Conservation (phyloP, 169 alveolate species). For the Babesia microti region DNA sequence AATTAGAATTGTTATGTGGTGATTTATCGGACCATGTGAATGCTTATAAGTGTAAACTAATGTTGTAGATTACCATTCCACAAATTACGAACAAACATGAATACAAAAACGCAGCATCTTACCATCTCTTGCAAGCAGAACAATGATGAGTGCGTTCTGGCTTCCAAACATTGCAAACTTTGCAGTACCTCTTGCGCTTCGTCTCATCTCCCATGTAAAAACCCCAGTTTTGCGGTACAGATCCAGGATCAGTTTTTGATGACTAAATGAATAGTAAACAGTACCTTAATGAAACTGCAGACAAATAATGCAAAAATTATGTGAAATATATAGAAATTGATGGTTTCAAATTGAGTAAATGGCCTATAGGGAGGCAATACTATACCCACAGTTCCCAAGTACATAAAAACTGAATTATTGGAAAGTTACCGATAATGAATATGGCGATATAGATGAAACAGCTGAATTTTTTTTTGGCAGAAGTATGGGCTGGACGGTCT, state of each 20-base stretch:
- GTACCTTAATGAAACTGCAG: slow-evolving; percentile 37
- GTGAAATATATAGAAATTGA: slow-evolving; percentile 12
- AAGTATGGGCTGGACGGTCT: slow-evolving; percentile 10
- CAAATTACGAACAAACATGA: slow-evolving; percentile 13
- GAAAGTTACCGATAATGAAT: slow-evolving; percentile 20
- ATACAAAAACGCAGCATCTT: slow-evolving; percentile 15
- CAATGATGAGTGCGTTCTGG: slow-evolving; percentile 98
- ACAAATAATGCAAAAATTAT: slow-evolving; percentile 27
- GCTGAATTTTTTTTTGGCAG: slow-evolving; percentile 13
- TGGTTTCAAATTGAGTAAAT: slow-evolving; percentile 16
- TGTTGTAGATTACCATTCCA: neutral
- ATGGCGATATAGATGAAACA: slow-evolving; percentile 40
- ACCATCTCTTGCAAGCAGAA: slow-evolving; percentile 86
- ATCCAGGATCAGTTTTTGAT: slow-evolving; percentile 88
- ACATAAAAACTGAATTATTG: slow-evolving; percentile 33
- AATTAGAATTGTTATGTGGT: too few relatives aligned
- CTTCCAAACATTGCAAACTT: slow-evolving; percentile 92
- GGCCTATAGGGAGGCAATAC: slow-evolving; percentile 26
- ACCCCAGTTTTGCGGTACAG: slow-evolving; percentile 90
- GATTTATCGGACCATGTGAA: too few relatives aligned
- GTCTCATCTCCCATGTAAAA: slow-evolving; percentile 93
- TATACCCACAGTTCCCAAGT: slow-evolving; percentile 39
- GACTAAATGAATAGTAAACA: slow-evolving; percentile 43
- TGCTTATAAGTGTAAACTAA: neutral
- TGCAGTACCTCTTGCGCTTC: slow-evolving; percentile 87